Conservation (phyloP, 75 land plant species). For the Cupressus sempervirens region DNA sequence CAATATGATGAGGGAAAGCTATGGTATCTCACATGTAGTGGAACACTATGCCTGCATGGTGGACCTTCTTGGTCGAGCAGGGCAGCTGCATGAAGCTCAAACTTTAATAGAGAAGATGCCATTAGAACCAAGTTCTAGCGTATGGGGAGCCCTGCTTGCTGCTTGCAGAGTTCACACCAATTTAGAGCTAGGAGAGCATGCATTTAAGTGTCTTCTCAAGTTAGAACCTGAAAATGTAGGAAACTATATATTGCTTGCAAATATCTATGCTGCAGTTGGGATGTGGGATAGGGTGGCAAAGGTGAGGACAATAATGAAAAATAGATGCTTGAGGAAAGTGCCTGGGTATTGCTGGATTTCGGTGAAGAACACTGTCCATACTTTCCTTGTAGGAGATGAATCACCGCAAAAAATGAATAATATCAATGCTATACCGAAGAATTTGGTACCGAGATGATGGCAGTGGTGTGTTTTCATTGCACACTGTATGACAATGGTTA, state of each 20-base stretch:
- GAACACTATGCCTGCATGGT: slow-evolving; percentile 24
- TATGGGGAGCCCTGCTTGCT: slow-evolving; percentile 20
- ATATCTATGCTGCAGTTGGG: slow-evolving; percentile 16
- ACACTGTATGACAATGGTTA: neutral
- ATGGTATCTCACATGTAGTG: slow-evolving; percentile 8
- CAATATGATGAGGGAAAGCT: slow-evolving; percentile 12
- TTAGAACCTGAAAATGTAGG: slow-evolving; percentile 14
- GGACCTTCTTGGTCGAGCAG: slow-evolving; percentile 22
- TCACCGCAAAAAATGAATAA: neutral
- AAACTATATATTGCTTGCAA: slow-evolving; percentile 15
- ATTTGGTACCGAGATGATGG: neutral
- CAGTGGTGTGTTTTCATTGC: neutral
- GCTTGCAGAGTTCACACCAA: slow-evolving; percentile 19
- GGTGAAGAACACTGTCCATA: neutral
- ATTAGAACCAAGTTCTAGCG: slow-evolving; percentile 5
- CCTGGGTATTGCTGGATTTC: slow-evolving; percentile 13
- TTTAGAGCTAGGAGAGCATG: slow-evolving; percentile 18
- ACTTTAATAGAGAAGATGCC: slow-evolving; percentile 19
- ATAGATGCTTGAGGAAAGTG: slow-evolving; percentile 8
- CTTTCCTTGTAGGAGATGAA: neutral
- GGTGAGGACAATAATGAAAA: slow-evolving; percentile 6
- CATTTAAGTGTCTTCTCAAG: slow-evolving; percentile 1
- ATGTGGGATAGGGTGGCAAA: slow-evolving; percentile 11
- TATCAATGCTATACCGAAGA: neutral
- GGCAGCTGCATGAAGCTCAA: slow-evolving; percentile 8